phyloP scores from a whole-genome alignment of 768 basidiomycete genomes.

The Termitomyces sp. region DNA sequence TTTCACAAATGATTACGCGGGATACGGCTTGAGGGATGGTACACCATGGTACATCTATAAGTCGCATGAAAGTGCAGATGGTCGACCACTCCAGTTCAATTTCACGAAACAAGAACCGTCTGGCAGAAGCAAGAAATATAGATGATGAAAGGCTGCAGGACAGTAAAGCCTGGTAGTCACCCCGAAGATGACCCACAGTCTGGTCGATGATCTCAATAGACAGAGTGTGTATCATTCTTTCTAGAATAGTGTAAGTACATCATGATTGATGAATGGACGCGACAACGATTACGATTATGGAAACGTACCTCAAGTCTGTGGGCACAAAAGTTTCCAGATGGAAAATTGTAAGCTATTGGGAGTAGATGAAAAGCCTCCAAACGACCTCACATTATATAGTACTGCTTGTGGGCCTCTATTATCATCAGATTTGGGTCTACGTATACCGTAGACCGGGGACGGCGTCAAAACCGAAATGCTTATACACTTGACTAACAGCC shows the following conservation, averaged over 20 bases:
- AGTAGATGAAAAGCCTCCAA: neutral
- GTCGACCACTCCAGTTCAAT: slow-evolving; percentile 19
- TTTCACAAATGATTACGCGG: slow-evolving; percentile 16
- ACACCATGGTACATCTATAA: slow-evolving; percentile 23
- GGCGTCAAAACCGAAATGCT: neutral
- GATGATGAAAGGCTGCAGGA: slow-evolving; percentile 25
- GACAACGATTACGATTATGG: neutral
- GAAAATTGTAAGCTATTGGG: neutral
- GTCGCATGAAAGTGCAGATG: slow-evolving; percentile 19
- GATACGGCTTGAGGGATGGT: slow-evolving; percentile 21
- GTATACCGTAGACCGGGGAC: neutral
- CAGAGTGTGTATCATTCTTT: slow-evolving; percentile 12
- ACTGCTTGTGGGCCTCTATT: neutral
- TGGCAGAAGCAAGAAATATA: slow-evolving; percentile 19
- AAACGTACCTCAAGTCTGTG: neutral
- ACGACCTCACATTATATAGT: neutral
- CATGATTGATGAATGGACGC: neutral
- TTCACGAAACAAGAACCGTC: slow-evolving; percentile 25
- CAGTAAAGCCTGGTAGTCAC: slow-evolving; percentile 20
- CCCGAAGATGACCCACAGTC: slow-evolving; percentile 23
- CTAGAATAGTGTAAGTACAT: neutral
- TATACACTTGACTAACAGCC: neutral
- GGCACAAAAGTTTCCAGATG: neutral
- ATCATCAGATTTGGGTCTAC: neutral
- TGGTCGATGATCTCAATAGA: slow-evolving; percentile 29